A percentile compares a stretch with the other conserved stretches of the same genome.
Conservation (phyloP, 352 stramenopile genomes). For the Aphanomyces invadans region DNA sequence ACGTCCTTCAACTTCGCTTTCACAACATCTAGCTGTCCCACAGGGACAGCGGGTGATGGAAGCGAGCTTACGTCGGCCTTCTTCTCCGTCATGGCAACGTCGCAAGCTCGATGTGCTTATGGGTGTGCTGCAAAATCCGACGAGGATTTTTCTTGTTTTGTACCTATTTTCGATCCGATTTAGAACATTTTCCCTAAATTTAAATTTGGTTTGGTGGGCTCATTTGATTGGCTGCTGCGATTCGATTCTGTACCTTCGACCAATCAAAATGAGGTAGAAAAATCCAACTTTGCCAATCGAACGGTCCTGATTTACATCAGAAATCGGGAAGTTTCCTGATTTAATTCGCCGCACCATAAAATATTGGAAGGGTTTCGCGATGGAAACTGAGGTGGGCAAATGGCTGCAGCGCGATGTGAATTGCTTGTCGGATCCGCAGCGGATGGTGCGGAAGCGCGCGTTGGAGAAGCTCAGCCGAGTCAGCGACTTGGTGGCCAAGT, state of each 20-base stretch:
- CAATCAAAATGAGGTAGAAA: not conserved
- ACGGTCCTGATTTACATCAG: not conserved
- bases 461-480: slow-evolving; percentile 47
- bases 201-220: not conserved
- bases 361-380: slow-evolving; percentile 9
- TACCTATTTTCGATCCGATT: not conserved
- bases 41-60: slow-evolving; percentile 39
- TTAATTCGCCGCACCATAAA: not conserved
- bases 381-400: slow-evolving; percentile 20
- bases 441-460: slow-evolving; percentile 56
- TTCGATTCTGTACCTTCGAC: not conserved
- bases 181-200: not conserved
- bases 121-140: not conserved
- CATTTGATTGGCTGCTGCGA: not conserved
- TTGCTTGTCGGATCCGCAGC: slow-evolving; percentile 62
- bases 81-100: slow-evolving; percentile 2
- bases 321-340: not conserved
- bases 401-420: slow-evolving; percentile 75
- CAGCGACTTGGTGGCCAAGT: slow-evolving; percentile 7
- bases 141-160: not conserved
- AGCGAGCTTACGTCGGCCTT: slow-evolving; percentile 54
- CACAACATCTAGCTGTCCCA: slow-evolving; percentile 53
- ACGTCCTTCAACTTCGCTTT: slow-evolving; percentile 60
- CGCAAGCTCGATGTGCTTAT: too few species aligned
- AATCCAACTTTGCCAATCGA: not conserved